Evolutionary conservation across 2,329 filamentous ascomycete genomes (phyloP), one percentile per base, ranked within the genome.

Genomic region (Calonectria hawksworthii): DNA sequence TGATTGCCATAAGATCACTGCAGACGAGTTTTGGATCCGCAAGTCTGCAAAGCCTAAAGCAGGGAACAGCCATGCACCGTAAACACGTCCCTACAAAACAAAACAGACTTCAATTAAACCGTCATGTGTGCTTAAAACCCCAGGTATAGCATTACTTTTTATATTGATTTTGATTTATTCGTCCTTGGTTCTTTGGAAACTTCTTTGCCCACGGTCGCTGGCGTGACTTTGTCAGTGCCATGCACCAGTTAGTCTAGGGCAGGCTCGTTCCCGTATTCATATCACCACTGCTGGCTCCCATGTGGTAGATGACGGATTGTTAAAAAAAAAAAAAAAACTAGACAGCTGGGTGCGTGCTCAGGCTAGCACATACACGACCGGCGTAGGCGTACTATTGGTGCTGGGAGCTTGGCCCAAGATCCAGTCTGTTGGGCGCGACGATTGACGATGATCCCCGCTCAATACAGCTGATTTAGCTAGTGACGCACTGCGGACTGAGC

Each of bases 131-230:
- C 34, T 23, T 28, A 21, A 63, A 63, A 41, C 38, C 14, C 34
- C 14, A 38, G 23, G 34, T 41, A 63, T 63, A 41, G 56, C 56
- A 63, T 63, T 63, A 16, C 13, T 63, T 63, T 63, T 63, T 63
- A 63, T 28, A 63, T 63, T 63, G 56, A 36, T 10, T 26, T 38
- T 63, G 38, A 63, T 28, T 63, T 63, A 28, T 41, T 61, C 11
- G 23, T 41, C 26, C 23, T 34, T 59, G 32, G n/a, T 38, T 18
- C 23, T 41, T 41, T 38, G 30, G 8, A 41, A 63, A 4, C n/a
- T 38, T 41, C 9, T 38, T 16, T 63, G 36, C 26, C 23, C 3
- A 18, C 16, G 8, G 14, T 26, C 11, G 4, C 18, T 18, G 26
- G 38, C 14, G 34, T 41, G 56, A 63, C 34, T 38, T 61, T 3